Base-by-base conservation (phyloP, 352 stramenopile genomes). In the Thraustochytrium striatum region DNA sequence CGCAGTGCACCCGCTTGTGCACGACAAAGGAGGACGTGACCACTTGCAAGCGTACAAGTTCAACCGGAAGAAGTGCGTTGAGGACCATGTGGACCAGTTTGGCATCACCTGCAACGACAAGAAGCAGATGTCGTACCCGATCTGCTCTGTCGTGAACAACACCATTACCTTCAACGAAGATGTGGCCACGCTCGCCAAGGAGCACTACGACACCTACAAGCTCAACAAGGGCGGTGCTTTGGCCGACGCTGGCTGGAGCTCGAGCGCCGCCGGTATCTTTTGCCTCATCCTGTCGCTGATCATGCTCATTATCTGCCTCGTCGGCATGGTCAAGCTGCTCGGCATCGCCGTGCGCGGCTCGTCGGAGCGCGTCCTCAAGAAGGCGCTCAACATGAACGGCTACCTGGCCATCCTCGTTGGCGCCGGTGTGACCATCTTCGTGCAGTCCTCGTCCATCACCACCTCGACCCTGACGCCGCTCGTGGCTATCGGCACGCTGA, bases 361-460 rank as follows among this genome's bases (percentile, higher is more conserved):
- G 33, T 94, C 91, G 16, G 92, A 92, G 68, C 84, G 86, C 55
- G 84, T 95, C 25, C 88, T 97, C 62, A 89, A 89, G 59, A 90
- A 91, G 58, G 85, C 92, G 41, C 92, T 95, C 21, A 88, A 94
- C 82, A 91, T 92, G 82, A 94, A 95, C 83, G 89, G 89, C 70
- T 93, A 94, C 72, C 55, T 95, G 53, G 90, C 91, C 61, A 96
- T 96, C 72, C 1, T 91, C 35, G 87, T 95, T 72, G 92, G 92
- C 72, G 85, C 79, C 28, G 81, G 86, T 61, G 85, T 96, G 75
- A 97, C 92, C 16, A 90, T 96, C 32, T 78, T 85, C 38, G 91
- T 97, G 1, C 92, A 97, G 82, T 94, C 87, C 79, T 95, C 89
- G 25, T 94, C 89, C 16, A 89, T 97, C 32, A 94, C 93, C 30